These are phyloP conservation scores for Trichoderma asperelloides DNA, from an alignment of 495 filamentous ascomycete species.

Conservation along the genomic window DNA sequence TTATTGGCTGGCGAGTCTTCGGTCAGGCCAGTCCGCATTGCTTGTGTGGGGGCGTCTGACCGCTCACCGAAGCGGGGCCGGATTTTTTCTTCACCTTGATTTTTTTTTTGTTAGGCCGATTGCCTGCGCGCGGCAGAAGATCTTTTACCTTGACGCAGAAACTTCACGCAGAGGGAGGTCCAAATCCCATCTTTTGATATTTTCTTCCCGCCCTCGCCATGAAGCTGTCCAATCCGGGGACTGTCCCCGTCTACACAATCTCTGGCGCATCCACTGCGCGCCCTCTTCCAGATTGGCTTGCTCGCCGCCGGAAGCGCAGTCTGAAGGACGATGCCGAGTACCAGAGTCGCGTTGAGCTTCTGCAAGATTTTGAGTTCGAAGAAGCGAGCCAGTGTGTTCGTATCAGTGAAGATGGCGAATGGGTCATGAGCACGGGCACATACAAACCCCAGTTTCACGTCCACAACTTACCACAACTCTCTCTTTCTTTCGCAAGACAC, in stretches of 20 bases:
- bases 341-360: slow-evolving; percentile 83
- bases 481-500: slow-evolving; percentile 86
- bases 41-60: not conserved
- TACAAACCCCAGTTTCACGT: slow-evolving; percentile 96
- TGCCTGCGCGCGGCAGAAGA: not conserved
- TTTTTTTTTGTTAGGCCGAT: slow-evolving; percentile 6
- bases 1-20: not conserved
- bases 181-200: not conserved
- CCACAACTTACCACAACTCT: slow-evolving; percentile 86
- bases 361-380: slow-evolving; percentile 98
- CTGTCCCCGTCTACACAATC: slow-evolving; percentile 93
- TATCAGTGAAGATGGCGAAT: slow-evolving; percentile 92
- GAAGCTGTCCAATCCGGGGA: slow-evolving; percentile 81
- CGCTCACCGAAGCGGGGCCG: slow-evolving; percentile 4
- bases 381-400: slow-evolving; percentile 91
- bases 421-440: slow-evolving; percentile 93
- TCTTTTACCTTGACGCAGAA: not conserved
- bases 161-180: not conserved
- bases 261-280: slow-evolving; percentile 84
- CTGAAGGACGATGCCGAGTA: slow-evolving; percentile 90
- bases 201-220: slow-evolving; percentile 34
- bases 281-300: slow-evolving; percentile 90
- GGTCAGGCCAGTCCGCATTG: not conserved
- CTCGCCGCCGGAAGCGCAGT: slow-evolving; percentile 81
- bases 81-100: slow-evolving; percentile 10